Evolutionary conservation across 2,329 filamentous ascomycete species (phyloP), one percentile per base, ranked within the genome.

Genomic region (Leptographium radiaticola): DNA sequence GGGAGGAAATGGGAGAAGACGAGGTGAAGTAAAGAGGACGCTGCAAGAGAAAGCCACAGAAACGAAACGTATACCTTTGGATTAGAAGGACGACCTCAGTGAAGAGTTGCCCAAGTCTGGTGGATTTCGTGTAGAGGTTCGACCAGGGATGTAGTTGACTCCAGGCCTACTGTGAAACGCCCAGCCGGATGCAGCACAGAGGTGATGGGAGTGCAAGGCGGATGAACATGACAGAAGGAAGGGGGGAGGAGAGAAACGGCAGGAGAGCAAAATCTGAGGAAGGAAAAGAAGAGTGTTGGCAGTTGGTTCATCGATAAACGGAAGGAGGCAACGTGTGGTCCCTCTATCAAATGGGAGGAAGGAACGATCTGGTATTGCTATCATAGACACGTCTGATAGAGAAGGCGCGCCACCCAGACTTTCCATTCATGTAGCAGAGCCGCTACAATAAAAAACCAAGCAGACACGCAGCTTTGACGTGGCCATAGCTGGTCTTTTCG

Each of bases 21-120:
- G 40, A 42, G n/a, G 40, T 42, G 13, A n/a, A 46, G 13, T 6
- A 9, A 15, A 46, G 25, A 31, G 13, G 30, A 33, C n/a, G 16
- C 10, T 16, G 44, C 13, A 15, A 15, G 13, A 16, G n/a, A 20
- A 11, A n/a, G 13, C 40, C 30, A 11, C 15, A 39, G 20, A 39
- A 10, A 20, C 12, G 16, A 45, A 30, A 31, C 13, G 13, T 6
- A 16, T 11, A 46, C 31, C 42, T 52, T 33, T 38, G 31, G n/a
- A 16, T n/a, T 11, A 34, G 30, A 10, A 45, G 40, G 51, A 49
- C 53, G 31, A 39, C 33, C 53, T 55, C 57, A 54, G 30, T 36
- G 38, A 55, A 53, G 57, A 57, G 55, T 55, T 47, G 48, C 38
- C 55, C 18, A 39, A 46, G 11, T 11, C 30, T 45, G 40, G 33